Base-by-base conservation (phyloP, 2,329 filamentous ascomycete species). In the Mariannaea elegans region DNA sequence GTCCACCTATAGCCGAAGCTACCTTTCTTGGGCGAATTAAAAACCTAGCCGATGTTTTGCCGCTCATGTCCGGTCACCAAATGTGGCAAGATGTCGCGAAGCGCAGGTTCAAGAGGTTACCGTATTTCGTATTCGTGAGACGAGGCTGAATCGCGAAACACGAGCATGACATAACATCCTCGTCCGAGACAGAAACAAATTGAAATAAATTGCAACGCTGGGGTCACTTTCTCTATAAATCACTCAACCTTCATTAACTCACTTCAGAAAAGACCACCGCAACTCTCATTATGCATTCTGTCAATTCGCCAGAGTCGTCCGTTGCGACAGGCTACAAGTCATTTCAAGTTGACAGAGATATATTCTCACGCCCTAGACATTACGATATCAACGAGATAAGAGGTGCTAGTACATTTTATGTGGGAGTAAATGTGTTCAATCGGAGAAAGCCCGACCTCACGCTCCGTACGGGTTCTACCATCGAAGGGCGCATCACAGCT, bases 381-480 rank as follows among this genome's bases (percentile, higher is more conserved):
- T 55, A 55, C 44, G 52, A 55, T 10, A 27, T 55, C 13, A 41
- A 32, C 4, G 42, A 47, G n/a, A 32, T 31, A 7, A 14, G 12
- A 7, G 24, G 52, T 12, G 59, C 62, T 23, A 4, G 32, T 8
- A 8, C 18, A 9, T 39, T 32, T 4, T 55, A 39, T 23, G 31
- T 55, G n/a, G 42, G 36, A 13, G 31, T 42, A 16, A 48, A 48
- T 10, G 29, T 16, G 0, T 32, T 48, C 24, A 55, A 41, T 4
- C 52, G 52, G 21, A 55, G 39, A 29, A 38, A 41, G 27, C 42
- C 52, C 8, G 24, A 29, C 16, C 63, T 67, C 29, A 57, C 61
- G 3, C 36, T 67, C 6, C 61, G 59, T 31, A 49, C 59, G n/a
- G 65, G 63, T 3, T 24, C 51, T 12, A 38, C 48, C 8, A 16